Evolutionary conservation across 805 yeast species (phyloP), one percentile per base, ranked within the genome.

Genomic region (Kuraishia cidri): DNA sequence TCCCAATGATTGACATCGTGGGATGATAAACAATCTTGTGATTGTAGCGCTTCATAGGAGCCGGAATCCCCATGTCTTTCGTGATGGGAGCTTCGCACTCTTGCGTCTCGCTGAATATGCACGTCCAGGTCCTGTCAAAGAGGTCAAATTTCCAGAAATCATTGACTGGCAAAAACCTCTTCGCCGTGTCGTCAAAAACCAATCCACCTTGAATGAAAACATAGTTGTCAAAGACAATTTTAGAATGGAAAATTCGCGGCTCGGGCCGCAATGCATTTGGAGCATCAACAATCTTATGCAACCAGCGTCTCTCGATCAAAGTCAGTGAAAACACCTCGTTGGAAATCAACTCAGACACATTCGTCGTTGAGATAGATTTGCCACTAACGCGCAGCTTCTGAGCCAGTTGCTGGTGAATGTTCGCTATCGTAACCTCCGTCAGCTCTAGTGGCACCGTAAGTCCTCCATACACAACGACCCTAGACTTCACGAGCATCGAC

Each of bases 71-170:
- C 9, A 36, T 8, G 5, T 53, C 53, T n/a, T n/a, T n/a, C n/a
- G n/a, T n/a, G n/a, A n/a, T n/a, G n/a, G n/a, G n/a, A n/a, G n/a
- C n/a, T n/a, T n/a, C n/a, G n/a, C n/a, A n/a, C n/a, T n/a, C n/a
- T n/a, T n/a, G n/a, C n/a, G n/a, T n/a, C 16, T 67, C 69, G 38
- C 62, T 64, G 30, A 62, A 64, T 3, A 79, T 46, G 30, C 73
- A 62, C 1, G 47, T 46, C 90, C 92, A 82, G 8, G 50, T 50
- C 32, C 59, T 62, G 3, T 68, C 55, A 24, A 61, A 64, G 26
- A 77, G 50, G 47, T 77, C 69, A 42, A 78, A 73, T 43, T 68
- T 67, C 90, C 92, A 83, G 17, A 79, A 52, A 43, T 83, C 92
- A 43, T 77, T 77, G 5, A 67, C 49, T 0, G 83, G 72, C 9